Evolutionary conservation across 169 alveolate species (phyloP).

Genomic region (Eimeria necatrix): DNA sequence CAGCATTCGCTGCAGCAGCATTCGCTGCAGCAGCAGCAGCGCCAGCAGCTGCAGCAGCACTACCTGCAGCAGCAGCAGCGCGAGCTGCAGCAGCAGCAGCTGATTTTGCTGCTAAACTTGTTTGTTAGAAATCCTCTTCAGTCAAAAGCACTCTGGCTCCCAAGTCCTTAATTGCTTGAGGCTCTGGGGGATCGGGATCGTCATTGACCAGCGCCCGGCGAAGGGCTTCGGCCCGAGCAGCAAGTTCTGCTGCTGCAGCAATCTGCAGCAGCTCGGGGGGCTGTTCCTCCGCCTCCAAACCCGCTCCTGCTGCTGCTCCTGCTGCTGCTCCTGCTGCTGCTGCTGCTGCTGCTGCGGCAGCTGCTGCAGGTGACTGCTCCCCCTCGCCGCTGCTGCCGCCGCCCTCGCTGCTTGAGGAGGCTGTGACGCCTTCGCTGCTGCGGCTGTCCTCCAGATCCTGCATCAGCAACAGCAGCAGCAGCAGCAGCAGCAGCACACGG

Average conservation of each 20-base stretch:
- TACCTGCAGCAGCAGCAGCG: background rate
- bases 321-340: too few species aligned
- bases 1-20: too few species aligned
- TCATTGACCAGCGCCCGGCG: conserved; percentile 75
- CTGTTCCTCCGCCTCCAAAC: conserved; percentile 33
- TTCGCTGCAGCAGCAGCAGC: too few species aligned
- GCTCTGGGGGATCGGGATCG: conserved; percentile 79
- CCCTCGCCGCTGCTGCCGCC: conserved; percentile 20
- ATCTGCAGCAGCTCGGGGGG: conserved; percentile 39
- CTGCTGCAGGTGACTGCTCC: background rate
- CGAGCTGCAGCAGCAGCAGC: background rate
- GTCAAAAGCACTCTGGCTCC: conserved; percentile 73
- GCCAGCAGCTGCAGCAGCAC: too few species aligned
- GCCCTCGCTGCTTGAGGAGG: conserved; percentile 41
- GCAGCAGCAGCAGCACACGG: background rate
- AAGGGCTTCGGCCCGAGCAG: conserved; percentile 54
- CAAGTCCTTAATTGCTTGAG: background rate
- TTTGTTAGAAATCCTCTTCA: conserved; percentile 65
- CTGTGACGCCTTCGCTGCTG: conserved; percentile 29
- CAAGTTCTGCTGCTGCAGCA: conserved; percentile 74
- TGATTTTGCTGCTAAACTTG: background rate
- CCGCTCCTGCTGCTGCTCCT: conserved; percentile 6
- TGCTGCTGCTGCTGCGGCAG: too few species aligned
- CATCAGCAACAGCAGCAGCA: background rate
- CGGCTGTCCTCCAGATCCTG: conserved; percentile 63